Conservation (phyloP, 169 alveolate genomes). For the Eimeria brunetti region DNA sequence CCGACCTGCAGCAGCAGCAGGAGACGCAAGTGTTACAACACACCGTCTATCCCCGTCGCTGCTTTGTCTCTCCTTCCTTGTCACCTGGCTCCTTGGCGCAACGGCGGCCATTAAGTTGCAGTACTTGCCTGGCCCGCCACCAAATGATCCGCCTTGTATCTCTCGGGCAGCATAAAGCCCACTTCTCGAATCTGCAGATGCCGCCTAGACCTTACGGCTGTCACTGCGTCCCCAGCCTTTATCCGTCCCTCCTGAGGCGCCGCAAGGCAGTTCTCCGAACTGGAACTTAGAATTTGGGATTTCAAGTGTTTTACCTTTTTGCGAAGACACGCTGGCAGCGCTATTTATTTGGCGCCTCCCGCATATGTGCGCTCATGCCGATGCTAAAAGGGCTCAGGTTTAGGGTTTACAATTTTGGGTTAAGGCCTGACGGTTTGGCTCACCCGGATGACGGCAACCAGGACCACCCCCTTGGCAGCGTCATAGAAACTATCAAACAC, state of each 20-base stretch:
- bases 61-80: not conserved
- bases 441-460: conserved; percentile 87
- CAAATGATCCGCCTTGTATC: conserved; percentile 36
- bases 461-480: conserved; percentile 93
- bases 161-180: conserved; percentile 52
- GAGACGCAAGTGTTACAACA: conserved; percentile 40
- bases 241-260: conserved; percentile 33
- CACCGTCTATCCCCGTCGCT: not conserved
- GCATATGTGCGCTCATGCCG: not conserved
- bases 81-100: not conserved
- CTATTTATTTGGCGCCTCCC: not conserved
- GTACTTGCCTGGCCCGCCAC: conserved; percentile 61
- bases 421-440: not conserved
- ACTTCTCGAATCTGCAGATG: conserved; percentile 39
- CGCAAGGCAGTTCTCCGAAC: not conserved
- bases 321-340: not conserved
- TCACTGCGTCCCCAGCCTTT: conserved; percentile 59
- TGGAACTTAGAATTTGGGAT: not conserved
- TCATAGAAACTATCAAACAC: conserved; percentile 95
- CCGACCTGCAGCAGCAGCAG: conserved; percentile 56
- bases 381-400: not conserved
- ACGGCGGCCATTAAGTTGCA: not conserved
- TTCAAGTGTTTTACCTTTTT: not conserved
- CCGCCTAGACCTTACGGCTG: conserved; percentile 41
- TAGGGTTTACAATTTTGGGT: not conserved